Base-by-base conservation (phyloP, 2,329 filamentous ascomycete genomes). In the Claviceps humidiphila region DNA sequence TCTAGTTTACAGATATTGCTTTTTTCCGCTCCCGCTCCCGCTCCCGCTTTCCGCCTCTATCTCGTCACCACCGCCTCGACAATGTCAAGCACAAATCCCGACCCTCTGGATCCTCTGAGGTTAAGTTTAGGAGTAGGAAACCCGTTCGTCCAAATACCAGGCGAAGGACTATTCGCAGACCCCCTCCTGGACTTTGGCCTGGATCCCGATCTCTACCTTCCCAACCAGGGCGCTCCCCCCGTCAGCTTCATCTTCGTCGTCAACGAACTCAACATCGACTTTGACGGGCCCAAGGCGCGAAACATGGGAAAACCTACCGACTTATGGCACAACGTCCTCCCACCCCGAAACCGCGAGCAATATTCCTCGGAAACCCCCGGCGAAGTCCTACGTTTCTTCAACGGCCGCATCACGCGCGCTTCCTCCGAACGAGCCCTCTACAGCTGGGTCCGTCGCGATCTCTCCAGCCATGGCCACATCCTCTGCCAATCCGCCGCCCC, bases 171-270 rank as follows among this genome's bases (percentile, higher is more conserved):
- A 17, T 30, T 26, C 16, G 39, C 5, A 40, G 39, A 34, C 8
- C 40, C n/a, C 4, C 30, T 34, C 30, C 9, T 30, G 30, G 30
- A 30, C 9, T 4, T 11, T 34, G 30, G 30, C 30, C 30, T 34
- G 9, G 30, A 34, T 34, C 11, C 40, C 40, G 11, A 13, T 17
- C 22, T 14, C 30, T 30, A 16, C 5, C 37, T 5, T n/a, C 13
- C 26, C 17, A 37, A 22, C 22, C 40, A 47, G 7, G 49, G 30
- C 7, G 16, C 26, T 14, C 47, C 41, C 5, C 34, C 17, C 26
- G 13, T 62, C 1, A 64, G 60, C 38, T 73, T 73, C 51, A 55
- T 72, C 1, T 73, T 73, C 26, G 60, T 68, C 2, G 60, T 71
- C 45, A 70, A 70, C 53, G 64, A 70, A 42, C 57, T 71, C 3